Evolutionary conservation across 441 rosid genomes (phyloP).

Genomic region (Rhodomyrtus psidioides): DNA sequence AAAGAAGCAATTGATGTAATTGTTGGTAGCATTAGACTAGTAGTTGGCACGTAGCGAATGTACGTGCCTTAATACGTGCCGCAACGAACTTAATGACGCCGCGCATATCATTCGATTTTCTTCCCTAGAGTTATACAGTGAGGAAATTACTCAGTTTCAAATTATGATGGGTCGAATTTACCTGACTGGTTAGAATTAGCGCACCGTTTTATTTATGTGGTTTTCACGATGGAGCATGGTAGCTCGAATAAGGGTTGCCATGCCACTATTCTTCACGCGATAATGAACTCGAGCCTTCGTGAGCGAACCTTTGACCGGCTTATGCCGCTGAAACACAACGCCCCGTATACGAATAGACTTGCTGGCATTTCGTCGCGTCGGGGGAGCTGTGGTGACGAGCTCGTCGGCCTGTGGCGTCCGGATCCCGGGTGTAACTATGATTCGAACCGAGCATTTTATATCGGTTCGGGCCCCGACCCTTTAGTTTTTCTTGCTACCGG

Average conservation of each 20-base stretch:
- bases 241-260: neutral
- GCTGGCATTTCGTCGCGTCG: neutral
- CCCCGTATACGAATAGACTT: neutral
- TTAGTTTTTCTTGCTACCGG: neutral
- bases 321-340: neutral
- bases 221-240: neutral
- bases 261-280: neutral
- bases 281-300: neutral
- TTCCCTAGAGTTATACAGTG: too few species aligned
- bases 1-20: neutral
- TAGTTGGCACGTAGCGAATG: neutral
- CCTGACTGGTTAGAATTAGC: rapidly evolving
- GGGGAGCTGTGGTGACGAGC: neutral
- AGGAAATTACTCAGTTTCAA: neutral
- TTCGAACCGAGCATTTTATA: neutral
- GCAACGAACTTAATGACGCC: neutral
- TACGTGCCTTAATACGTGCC: neutral
- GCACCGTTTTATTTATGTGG: neutral
- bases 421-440: neutral
- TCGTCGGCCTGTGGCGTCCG: neutral
- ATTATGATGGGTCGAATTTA: neutral
- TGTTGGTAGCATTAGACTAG: neutral
- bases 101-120: neutral
- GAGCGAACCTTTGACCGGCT: neutral
- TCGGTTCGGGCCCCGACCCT: neutral